Conservation (phyloP, 1,284 basidiomycete species). For the Trametes sp. region DNA sequence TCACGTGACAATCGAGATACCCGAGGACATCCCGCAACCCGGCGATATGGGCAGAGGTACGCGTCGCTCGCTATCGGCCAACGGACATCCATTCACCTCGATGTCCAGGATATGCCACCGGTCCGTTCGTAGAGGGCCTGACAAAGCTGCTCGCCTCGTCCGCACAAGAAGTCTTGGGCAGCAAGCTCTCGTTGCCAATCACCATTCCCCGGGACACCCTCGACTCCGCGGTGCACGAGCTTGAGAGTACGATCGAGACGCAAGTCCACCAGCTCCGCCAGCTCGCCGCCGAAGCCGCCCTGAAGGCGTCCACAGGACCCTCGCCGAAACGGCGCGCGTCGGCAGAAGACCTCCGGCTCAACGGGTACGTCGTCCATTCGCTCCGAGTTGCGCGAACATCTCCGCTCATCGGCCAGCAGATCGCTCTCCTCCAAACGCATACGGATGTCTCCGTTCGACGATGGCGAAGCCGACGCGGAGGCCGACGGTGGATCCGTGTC, state of each 20-base stretch:
- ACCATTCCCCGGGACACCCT: constrained; percentile 45
- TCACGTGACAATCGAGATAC: constrained; percentile 44
- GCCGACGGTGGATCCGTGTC: constrained; percentile 40
- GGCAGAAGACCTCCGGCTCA: constrained; percentile 32
- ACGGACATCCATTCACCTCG: constrained; percentile 7
- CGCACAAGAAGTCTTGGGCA: constrained; percentile 42
- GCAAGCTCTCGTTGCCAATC: constrained; percentile 30
- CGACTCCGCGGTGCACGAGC: constrained; percentile 36
- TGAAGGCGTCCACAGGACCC: constrained; percentile 23
- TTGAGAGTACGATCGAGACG: constrained; percentile 29
- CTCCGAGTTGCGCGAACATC: neutral
- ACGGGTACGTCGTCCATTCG: constrained; percentile 21
- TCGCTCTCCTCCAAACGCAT: constrained; percentile 38
- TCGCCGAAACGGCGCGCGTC: constrained; percentile 38
- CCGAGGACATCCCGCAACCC: constrained; percentile 58
- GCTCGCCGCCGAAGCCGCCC: constrained; percentile 27
- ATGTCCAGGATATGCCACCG: constrained; percentile 59
- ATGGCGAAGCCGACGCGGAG: constrained; percentile 26
- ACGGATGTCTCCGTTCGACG: constrained; percentile 35
- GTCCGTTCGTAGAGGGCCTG: constrained; percentile 58
- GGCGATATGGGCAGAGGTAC: constrained; percentile 58
- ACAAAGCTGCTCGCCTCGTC: constrained; percentile 50
- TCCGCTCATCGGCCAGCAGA: constrained; percentile 16
- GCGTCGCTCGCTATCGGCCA: constrained; percentile 11
- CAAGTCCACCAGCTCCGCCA: constrained; percentile 31